A percentile compares a stretch with the other conserved stretches of the same genome.
These are phyloP conservation scores for Monosporozyma yasuniensis DNA, from an alignment of 805 yeast species.

Conservation along the genomic window DNA sequence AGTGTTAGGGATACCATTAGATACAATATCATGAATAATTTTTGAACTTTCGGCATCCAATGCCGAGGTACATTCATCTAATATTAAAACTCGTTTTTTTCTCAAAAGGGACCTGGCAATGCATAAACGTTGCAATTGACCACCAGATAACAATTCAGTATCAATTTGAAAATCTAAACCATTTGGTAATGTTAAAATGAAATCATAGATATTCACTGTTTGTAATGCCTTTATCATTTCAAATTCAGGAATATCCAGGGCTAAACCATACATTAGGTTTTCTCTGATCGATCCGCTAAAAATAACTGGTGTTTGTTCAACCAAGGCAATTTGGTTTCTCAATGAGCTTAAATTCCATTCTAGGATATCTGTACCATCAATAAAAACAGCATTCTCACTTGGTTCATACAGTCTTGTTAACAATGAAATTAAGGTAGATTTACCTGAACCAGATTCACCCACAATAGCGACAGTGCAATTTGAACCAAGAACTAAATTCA, in stretches of 20 bases:
- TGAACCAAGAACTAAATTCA: slow-evolving; percentile 36
- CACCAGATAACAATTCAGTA: slow-evolving; percentile 60
- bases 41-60: slow-evolving; percentile 58
- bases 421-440: slow-evolving; percentile 62
- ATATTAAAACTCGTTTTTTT: slow-evolving; percentile 49
- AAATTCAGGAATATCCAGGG: slow-evolving; percentile 23
- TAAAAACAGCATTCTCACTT: slow-evolving; percentile 30
- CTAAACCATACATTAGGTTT: slow-evolving; percentile 57
- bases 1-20: slow-evolving; percentile 32
- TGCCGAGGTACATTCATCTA: slow-evolving; percentile 90
- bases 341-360: slow-evolving; percentile 39
- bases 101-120: slow-evolving; percentile 74
- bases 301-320: slow-evolving; percentile 64
- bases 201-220: slow-evolving; percentile 43
- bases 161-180: slow-evolving; percentile 56
- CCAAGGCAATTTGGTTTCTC: slow-evolving; percentile 52
- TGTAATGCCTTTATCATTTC: slow-evolving; percentile 35
- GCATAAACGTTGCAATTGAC: slow-evolving; percentile 80
- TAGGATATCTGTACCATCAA: slow-evolving; percentile 42
- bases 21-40: slow-evolving; percentile 43
- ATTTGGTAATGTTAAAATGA: slow-evolving; percentile 45
- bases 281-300: slow-evolving; percentile 68
- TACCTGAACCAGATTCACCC: slow-evolving; percentile 90
- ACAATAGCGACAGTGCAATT: slow-evolving; percentile 56
- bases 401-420: slow-evolving; percentile 44